A percentile compares a stretch with the other conserved stretches of the same genome.
Conservation (phyloP, 164 flowering plant species). For the Dillenia suffruticosa region DNA sequence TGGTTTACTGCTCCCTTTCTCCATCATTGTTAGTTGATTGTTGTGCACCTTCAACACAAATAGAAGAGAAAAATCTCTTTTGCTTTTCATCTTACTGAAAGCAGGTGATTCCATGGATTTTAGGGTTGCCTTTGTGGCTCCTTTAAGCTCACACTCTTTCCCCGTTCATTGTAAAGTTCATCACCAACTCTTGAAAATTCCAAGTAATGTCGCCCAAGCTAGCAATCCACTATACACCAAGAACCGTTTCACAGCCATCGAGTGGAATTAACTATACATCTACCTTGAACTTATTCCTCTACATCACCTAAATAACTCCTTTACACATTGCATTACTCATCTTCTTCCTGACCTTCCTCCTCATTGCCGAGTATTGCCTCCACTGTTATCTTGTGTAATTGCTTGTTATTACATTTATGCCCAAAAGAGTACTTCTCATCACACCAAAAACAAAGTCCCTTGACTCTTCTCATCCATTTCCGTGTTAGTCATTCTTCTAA, state of each 20-base stretch:
- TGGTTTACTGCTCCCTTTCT: too few relatives aligned
- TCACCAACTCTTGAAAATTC: neutral
- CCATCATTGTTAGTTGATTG: too few relatives aligned
- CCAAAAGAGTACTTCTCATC: neutral
- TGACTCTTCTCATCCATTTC: neutral
- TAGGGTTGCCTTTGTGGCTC: too few relatives aligned
- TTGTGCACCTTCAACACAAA: too few relatives aligned
- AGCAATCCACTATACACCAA: neutral
- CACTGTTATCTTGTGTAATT: neutral
- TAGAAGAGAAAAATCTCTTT: too few relatives aligned
- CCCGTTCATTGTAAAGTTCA: neutral
- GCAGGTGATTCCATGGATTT: too few relatives aligned
- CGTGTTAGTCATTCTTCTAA: neutral
- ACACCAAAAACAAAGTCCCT: neutral
- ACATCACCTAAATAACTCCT: neutral
- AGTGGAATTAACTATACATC: neutral
- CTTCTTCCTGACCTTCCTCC: neutral
- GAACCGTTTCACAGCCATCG: neutral
- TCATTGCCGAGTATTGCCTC: neutral
- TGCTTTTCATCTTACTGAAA: too few relatives aligned
- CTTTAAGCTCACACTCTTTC: too few relatives aligned
- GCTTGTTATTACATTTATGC: neutral
- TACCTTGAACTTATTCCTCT: neutral
- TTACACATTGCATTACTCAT: neutral
- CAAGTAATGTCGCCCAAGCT: neutral